phyloP scores from a whole-genome alignment of 2,329 filamentous ascomycete species.

The Seiridium cupressi region DNA sequence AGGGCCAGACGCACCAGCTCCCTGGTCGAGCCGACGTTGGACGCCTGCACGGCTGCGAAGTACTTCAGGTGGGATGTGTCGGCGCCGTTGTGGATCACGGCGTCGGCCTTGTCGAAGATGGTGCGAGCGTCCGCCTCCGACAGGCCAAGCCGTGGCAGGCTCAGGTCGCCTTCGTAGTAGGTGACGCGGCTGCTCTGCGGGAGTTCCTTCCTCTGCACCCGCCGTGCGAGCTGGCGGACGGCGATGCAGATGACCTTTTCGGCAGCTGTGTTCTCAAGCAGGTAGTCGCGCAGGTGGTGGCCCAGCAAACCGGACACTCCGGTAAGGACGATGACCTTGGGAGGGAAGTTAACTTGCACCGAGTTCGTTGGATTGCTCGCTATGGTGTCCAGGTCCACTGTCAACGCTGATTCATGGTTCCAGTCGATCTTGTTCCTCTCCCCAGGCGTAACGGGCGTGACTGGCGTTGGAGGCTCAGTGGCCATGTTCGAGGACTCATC shows the following conservation, averaged over 20 bases:
- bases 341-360: neutral
- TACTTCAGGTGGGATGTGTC: slow-evolving; percentile 34
- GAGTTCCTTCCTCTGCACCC: neutral
- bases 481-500: too few species aligned
- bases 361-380: neutral
- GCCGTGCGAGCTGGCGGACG: neutral
- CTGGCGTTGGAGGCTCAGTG: too few species aligned
- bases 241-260: neutral
- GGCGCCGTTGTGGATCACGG: slow-evolving; percentile 54
- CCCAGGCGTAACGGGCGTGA: too few species aligned
- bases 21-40: slow-evolving; percentile 34
- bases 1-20: slow-evolving; percentile 27
- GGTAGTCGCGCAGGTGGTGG: neutral
- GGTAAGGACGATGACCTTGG: neutral
- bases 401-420: neutral
- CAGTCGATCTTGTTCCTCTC: slow-evolving; percentile 1
- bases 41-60: slow-evolving; percentile 29
- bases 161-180: neutral
- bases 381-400: neutral
- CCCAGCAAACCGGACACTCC: neutral
- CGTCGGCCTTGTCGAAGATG: slow-evolving; percentile 13
- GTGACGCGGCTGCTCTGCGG: neutral
- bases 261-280: neutral
- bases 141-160: neutral
- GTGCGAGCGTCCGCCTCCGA: neutral